Percentiles rank a stretch among this genome's conserved stretches.
Conservation (phyloP, 495 filamentous ascomycete species). For the Aspergillus avenaceus region DNA sequence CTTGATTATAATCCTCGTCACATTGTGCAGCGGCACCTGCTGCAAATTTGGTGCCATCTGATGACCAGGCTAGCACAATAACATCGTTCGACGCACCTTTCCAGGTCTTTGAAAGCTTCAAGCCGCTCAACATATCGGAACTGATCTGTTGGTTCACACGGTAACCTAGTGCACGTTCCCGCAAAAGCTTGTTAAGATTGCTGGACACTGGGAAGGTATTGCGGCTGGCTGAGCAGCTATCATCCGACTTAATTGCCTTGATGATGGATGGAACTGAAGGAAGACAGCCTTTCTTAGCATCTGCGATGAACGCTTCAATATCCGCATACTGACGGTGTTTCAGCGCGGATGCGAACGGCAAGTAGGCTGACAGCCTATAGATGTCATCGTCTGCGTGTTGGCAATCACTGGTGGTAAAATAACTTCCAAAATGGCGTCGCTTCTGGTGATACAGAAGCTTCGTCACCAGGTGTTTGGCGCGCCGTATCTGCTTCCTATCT, state of each 20-base stretch:
- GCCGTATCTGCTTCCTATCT: background rate
- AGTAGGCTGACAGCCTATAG: background rate
- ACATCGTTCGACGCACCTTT: constrained; percentile 52
- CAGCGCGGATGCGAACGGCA: constrained; percentile 7
- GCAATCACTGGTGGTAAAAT: background rate
- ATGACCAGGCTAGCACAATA: constrained; percentile 44
- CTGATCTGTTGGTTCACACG: constrained; percentile 13
- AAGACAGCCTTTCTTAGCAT: constrained; percentile 13
- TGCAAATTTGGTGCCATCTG: constrained; percentile 45
- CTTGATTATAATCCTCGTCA: constrained; percentile 78
- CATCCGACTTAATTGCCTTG: background rate
- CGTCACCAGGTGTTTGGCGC: background rate
- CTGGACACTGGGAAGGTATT: background rate
- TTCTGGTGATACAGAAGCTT: background rate
- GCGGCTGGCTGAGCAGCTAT: background rate
- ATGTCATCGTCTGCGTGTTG: background rate
- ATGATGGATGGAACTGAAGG: constrained; percentile 9
- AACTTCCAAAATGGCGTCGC: background rate
- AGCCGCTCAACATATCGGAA: constrained; percentile 13
- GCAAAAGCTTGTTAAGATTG: constrained; percentile 16
- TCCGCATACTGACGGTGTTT: constrained; percentile 7
- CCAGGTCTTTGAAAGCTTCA: constrained; percentile 39
- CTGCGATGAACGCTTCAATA: constrained; percentile 14
- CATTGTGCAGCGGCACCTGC: constrained; percentile 69
- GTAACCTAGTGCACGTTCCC: constrained; percentile 22